These are phyloP conservation scores for Hypoxylon sp. DNA, from an alignment of 2,329 filamentous ascomycete genomes.

Conservation along the genomic window DNA sequence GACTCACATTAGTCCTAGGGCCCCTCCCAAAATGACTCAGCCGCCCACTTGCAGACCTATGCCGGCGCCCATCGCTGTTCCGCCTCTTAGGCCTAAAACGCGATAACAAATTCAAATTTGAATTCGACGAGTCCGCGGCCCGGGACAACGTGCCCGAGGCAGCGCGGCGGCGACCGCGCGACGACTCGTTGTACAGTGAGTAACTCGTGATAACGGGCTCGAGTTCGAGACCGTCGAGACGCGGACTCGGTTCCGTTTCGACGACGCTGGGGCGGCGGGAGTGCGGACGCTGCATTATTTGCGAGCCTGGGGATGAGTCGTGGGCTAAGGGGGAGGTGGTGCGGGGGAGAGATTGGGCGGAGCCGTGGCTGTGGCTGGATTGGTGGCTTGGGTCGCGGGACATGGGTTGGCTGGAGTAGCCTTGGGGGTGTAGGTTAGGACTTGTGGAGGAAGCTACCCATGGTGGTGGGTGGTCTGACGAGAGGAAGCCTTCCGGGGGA, in stretches of 20 bases:
- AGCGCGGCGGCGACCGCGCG: constrained; percentile 26
- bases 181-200: constrained; percentile 45
- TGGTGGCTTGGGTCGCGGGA: constrained; percentile 61
- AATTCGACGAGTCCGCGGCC: neutral
- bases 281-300: constrained; percentile 48
- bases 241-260: constrained; percentile 61
- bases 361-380: constrained; percentile 52
- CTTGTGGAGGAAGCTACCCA: constrained; percentile 39
- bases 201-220: constrained; percentile 51
- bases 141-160: neutral
- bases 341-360: constrained; percentile 34
- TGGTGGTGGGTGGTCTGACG: constrained; percentile 46
- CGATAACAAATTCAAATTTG: constrained; percentile 4
- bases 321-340: constrained; percentile 15
- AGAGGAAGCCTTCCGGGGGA: constrained; percentile 37
- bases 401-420: constrained; percentile 66
- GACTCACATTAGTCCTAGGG: constrained; percentile 2
- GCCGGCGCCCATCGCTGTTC: constrained; percentile 13
- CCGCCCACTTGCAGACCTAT: constrained; percentile 30
- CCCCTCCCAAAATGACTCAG: constrained; percentile 15
- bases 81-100: constrained; percentile 23
- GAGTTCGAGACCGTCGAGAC: constrained; percentile 45
- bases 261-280: constrained; percentile 57
- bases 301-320: constrained; percentile 46
- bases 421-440: constrained; percentile 49